A percentile compares a stretch with the other conserved stretches of the same genome.
Evolutionary conservation across 306 rosid genomes (phyloP).

Genomic region (Cajanus cajan): DNA sequence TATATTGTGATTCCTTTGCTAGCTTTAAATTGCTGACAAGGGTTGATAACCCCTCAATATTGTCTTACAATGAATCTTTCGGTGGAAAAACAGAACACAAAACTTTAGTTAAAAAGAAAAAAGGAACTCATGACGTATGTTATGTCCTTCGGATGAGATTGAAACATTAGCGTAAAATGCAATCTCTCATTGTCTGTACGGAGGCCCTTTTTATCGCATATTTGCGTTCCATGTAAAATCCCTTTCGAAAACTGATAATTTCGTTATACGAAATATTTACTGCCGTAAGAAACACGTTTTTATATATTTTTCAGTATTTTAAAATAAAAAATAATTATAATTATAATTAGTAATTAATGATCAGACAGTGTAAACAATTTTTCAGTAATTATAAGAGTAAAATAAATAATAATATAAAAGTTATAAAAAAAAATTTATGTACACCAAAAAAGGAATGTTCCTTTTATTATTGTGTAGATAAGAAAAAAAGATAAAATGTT

Average conservation of each 20-base stretch:
- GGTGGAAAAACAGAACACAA: not conserved
- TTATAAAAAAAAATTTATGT: too few species aligned
- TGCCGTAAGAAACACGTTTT: too few species aligned
- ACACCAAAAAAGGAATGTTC: too few species aligned
- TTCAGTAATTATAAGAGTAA: too few species aligned
- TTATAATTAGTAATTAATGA: too few species aligned
- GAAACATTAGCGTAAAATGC: not conserved
- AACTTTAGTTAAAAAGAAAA: not conserved
- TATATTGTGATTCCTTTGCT: not conserved
- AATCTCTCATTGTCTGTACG: constrained; percentile 10
- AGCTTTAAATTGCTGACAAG: not conserved
- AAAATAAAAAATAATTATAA: too few species aligned
- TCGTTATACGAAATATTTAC: too few species aligned
- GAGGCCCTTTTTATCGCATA: not conserved
- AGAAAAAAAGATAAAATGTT: too few species aligned
- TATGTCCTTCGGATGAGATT: not conserved
- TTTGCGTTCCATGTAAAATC: constrained; percentile 6
- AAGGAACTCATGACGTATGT: not conserved
- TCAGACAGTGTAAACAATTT: too few species aligned
- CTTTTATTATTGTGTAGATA: too few species aligned
- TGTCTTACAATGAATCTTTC: not conserved
- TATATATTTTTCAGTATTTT: too few species aligned
- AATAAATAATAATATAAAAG: too few species aligned
- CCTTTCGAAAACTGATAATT: constrained; percentile 5
- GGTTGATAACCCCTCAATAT: not conserved